Evolutionary conservation across 495 filamentous ascomycete genomes (phyloP), one percentile per base, ranked within the genome.

Genomic region (Copromyces sp.): DNA sequence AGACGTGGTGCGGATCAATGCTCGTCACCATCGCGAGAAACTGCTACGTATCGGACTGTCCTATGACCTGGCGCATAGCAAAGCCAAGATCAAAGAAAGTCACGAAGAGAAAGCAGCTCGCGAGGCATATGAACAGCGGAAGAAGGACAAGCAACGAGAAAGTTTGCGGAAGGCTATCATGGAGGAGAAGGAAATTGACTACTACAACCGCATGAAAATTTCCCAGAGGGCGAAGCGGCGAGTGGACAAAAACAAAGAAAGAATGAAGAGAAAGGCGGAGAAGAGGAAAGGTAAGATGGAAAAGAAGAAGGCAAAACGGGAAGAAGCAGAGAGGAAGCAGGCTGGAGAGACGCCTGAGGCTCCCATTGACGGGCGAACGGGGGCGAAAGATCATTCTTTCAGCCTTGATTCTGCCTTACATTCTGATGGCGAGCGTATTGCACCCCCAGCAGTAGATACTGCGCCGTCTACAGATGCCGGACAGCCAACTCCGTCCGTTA

Each of bases 21-120:
- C 90, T 35, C 84, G 86, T 45, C 78, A 79, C 1, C 86, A 88
- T 35, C 89, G 93, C 38, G 93, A 94, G 68, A 98, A 98, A 80
- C 85, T 98, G 3, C 87, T 94, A 3, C 90, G 92, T 71, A 89
- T 95, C 29, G 94, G 93, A 4, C 86, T 91, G 38, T 89, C 90
- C 5, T 96, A 97, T 72, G 94, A 97, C 77, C 81, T 95, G 11
- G 93, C 94, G 4, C 92, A 96, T 77, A 90, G 89, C 42, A 94
- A 94, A 79, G 91, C 90, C 20, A 86, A 90, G 29, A 83, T 90
- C 24, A 79, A 84, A 39, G 90, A 93, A 75, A 89, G 89, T 6
- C 83, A 90, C n/a, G 83, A 86, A 70, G 90, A 93, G 76, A 90
- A 89, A 79, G 75, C 80, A 73, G 85, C 83, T 2, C 80, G 81